Conservation (phyloP, 306 rosid genomes). For the Malus sylvestris region DNA sequence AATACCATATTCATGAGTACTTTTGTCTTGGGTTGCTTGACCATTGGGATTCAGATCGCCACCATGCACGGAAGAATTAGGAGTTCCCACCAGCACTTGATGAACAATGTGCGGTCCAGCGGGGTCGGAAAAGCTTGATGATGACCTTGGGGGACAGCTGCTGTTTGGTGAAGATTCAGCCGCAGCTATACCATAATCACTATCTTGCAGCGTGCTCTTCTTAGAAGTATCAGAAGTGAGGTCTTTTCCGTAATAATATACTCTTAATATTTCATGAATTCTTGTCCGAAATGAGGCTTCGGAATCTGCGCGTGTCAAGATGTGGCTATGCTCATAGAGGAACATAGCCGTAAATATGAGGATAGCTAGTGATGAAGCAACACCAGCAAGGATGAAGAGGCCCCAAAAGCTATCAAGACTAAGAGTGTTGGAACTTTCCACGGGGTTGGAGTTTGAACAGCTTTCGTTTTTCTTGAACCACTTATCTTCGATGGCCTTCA, state of each 20-base stretch:
- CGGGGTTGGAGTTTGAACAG: too few species aligned
- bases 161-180: neutral
- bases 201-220: neutral
- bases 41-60: neutral
- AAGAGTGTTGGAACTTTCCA: too few species aligned
- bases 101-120: neutral
- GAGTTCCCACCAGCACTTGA: neutral
- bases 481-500: neutral
- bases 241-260: slow-evolving; percentile 4
- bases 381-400: slow-evolving; percentile 41
- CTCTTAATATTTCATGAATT: neutral
- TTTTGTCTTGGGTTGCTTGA: neutral
- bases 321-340: slow-evolving; percentile 23
- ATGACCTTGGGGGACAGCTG: too few species aligned
- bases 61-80: neutral
- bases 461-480: too few species aligned
- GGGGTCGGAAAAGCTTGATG: neutral
- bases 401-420: slow-evolving; percentile 58
- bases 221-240: neutral
- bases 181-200: neutral
- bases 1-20: too few species aligned
- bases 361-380: slow-evolving; percentile 29
- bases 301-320: neutral
- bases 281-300: slow-evolving; percentile 23
- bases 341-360: slow-evolving; percentile 20